Evolutionary conservation across 2,329 filamentous ascomycete species (phyloP), one percentile per base, ranked within the genome.

Genomic region (Ophiostoma sp.): DNA sequence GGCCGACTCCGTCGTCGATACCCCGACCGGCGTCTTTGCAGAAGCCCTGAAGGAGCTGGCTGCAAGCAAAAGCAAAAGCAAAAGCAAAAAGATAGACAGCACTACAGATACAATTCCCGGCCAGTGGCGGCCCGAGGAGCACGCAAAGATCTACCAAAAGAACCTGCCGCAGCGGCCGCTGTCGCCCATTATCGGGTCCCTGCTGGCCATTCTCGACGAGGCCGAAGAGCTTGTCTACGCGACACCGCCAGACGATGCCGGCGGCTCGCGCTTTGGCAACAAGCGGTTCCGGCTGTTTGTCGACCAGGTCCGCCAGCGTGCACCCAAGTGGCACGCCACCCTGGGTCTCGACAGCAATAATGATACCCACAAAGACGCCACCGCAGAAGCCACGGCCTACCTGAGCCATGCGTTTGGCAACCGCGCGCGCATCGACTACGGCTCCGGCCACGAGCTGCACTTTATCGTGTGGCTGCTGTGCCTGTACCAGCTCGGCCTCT

Each of bases 391-490:
- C 5, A 89, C 90, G 0, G 87, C 89, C 39, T 99, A 99, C 79
- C 84, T 99, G 44, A 81, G 86, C 73, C 87, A 96, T 76, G 90
- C 91, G 0, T 94, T 98, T 74, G 95, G 95, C 65, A 97, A 96
- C 77, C 86, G 89, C 64, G 86, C 87, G 68, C 87, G 94, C 57
- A 95, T 99, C 76, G 95, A 99, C 81, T 99, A 99, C 79, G 95
- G 95, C 68, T 97, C 93, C 0, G 95, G 95, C 2, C 95, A 99
- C 79, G 95, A 99, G 81, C 86, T 99, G 73, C 98, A 99, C 82
- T 98, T 99, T 80, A 85, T 94, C 79, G 90, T 97, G 77, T 99
- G 94, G 94, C 86, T 98, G 48, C 86, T 99, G n/a, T 97, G 93
- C 77, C 88, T 99, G 0, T 92, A 95, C 78, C 91, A 94, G 76